These are phyloP conservation scores for Hortiboletus flavorubellus DNA, from an alignment of 768 basidiomycete species.

Conservation along the genomic window DNA sequence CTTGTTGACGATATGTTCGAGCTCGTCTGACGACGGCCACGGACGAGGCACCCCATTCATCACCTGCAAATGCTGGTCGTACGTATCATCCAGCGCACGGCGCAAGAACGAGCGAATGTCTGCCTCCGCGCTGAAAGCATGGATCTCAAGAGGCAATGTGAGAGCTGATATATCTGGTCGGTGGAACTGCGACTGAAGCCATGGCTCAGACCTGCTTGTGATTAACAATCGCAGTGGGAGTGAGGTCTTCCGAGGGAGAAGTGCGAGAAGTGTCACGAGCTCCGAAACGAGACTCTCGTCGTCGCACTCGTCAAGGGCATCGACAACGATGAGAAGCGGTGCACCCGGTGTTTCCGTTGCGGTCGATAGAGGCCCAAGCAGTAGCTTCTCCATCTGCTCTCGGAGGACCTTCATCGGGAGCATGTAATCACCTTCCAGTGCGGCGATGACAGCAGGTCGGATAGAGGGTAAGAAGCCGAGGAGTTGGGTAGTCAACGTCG, in stretches of 20 bases:
- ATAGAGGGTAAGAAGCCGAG: constrained; percentile 19
- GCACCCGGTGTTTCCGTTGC: constrained; percentile 5
- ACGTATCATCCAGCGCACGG: constrained; percentile 17
- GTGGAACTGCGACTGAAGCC: constrained; percentile 21
- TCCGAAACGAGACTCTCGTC: constrained; percentile 24
- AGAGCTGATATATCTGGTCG: constrained; percentile 10
- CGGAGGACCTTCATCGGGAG: constrained; percentile 28
- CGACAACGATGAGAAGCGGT: constrained; percentile 20
- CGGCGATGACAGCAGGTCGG: constrained; percentile 19
- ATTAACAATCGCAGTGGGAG: constrained; percentile 27
- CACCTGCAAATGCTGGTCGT: constrained; percentile 14
- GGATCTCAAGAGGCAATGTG: constrained; percentile 17
- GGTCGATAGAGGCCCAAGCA: constrained; percentile 19
- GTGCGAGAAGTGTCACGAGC: constrained; percentile 22
- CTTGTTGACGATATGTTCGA: constrained; percentile 18
- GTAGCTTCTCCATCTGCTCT: constrained; percentile 28
- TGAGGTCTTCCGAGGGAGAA: constrained; percentile 6
- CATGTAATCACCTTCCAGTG: constrained; percentile 24
- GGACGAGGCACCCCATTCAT: constrained; percentile 20
- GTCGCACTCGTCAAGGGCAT: constrained; percentile 28
- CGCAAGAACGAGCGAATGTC: constrained; percentile 25
- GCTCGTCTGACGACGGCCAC: constrained; percentile 24
- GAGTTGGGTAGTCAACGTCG: constrained; percentile 34
- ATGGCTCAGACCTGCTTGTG: constrained; percentile 23
- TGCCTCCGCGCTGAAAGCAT: constrained; percentile 20